phyloP scores from a whole-genome alignment of 108 stramenopile genomes.

The Aurantiochytrium sp. region DNA sequence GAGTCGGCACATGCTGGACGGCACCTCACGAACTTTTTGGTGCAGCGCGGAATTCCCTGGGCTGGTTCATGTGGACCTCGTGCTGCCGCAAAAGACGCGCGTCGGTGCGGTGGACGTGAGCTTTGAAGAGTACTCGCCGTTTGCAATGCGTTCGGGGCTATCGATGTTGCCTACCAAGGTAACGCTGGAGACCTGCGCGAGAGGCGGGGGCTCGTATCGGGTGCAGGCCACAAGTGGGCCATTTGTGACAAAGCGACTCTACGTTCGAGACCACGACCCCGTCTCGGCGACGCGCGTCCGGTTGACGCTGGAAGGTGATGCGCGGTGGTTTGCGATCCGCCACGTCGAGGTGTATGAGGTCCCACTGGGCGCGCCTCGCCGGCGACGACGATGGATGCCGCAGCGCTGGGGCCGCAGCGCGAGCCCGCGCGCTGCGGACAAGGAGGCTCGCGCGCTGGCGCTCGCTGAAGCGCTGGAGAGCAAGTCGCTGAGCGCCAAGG shows the following conservation, averaged over 20 bases:
- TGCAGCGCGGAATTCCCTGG: not conserved
- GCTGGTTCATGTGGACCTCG: not conserved
- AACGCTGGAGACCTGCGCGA: not conserved
- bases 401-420: too few relatives aligned
- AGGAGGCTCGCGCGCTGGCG: too few relatives aligned
- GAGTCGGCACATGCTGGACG: not conserved
- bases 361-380: not conserved
- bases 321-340: not conserved
- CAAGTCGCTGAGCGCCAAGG: not conserved
- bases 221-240: not conserved
- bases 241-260: not conserved
- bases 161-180: not conserved
- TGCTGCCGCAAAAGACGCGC: not conserved
- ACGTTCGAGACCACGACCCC: not conserved
- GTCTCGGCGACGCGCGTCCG: not conserved
- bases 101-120: not conserved
- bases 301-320: not conserved
- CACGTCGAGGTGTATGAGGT: not conserved
- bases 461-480: too few relatives aligned
- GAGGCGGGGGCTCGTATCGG: not conserved
- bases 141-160: not conserved
- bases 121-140: not conserved
- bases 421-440: too few relatives aligned
- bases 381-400: too few relatives aligned
- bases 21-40: not conserved